phyloP scores from a whole-genome alignment of 1,139 yeast genomes.

The Taphrina sp. region DNA sequence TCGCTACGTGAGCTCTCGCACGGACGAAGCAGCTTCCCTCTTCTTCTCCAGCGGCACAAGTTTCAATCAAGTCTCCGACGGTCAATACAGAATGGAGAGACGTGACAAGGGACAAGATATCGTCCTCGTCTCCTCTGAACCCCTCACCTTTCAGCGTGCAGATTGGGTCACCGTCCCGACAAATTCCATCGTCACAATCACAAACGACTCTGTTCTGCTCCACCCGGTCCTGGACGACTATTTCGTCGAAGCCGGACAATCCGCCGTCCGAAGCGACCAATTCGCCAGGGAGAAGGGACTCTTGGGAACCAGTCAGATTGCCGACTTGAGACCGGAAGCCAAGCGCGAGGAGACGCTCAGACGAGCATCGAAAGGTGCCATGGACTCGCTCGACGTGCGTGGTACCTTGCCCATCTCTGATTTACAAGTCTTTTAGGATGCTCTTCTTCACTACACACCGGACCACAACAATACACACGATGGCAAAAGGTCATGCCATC shows the following conservation, averaged over 20 bases:
- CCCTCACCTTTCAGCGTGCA: constrained; percentile 89
- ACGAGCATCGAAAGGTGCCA: neutral
- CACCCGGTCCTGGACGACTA: constrained; percentile 61
- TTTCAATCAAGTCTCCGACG: constrained; percentile 84
- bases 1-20: constrained; percentile 79
- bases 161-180: constrained; percentile 98
- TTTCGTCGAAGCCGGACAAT: constrained; percentile 25
- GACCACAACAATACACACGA: too few species aligned
- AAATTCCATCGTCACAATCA: constrained; percentile 79
- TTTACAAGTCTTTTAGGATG: too few species aligned
- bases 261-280: constrained; percentile 12
- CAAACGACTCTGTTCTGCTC: constrained; percentile 78
- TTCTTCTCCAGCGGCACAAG: constrained; percentile 85
- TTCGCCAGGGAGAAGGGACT: constrained; percentile 19
- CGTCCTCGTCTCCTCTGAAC: constrained; percentile 95
- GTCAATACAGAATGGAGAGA: constrained; percentile 90
- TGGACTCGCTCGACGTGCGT: too few species aligned
- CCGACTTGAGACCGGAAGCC: constrained; percentile 10
- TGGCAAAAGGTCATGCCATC: too few species aligned
- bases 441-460: too few species aligned
- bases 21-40: constrained; percentile 93
- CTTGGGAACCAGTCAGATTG: constrained; percentile 9
- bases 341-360: constrained; percentile 2
- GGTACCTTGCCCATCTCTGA: too few species aligned
- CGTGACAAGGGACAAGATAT: constrained; percentile 89